phyloP scores from a whole-genome alignment of 2,329 filamentous ascomycete genomes.

The Aureobasidium mangrovei region DNA sequence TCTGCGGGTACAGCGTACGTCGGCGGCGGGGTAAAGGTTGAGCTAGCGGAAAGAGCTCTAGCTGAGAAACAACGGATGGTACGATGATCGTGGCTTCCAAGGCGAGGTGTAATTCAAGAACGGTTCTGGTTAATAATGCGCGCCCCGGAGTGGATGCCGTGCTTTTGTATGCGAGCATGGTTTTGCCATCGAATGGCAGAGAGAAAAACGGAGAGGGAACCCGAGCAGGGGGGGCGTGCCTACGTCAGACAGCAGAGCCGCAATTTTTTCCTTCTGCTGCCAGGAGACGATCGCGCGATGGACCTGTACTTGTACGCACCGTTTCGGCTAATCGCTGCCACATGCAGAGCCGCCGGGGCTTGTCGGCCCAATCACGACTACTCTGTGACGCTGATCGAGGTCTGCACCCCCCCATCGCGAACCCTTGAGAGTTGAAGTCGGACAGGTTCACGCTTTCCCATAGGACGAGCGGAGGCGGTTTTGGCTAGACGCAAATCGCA shows the following conservation, averaged over 20 bases:
- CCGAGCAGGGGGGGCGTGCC: neutral
- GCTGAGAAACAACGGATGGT: neutral
- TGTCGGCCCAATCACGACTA: neutral
- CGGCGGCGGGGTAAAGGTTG: neutral
- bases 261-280: neutral
- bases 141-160: neutral
- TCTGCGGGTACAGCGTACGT: slow-evolving; percentile 6
- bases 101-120: neutral
- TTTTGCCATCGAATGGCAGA: neutral
- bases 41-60: neutral
- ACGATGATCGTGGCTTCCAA: neutral
- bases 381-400: neutral
- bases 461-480: too few species aligned
- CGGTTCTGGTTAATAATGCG: neutral
- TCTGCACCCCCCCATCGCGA: neutral
- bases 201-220: neutral
- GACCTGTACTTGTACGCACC: neutral
- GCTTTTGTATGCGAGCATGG: neutral
- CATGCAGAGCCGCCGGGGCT: neutral
- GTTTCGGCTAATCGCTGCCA: neutral
- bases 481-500: too few species aligned
- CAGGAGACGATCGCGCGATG: neutral
- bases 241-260: neutral
- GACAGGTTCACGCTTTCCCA: too few species aligned
- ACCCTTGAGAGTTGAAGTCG: neutral